phyloP scores from a whole-genome alignment of 1,284 basidiomycete species.

The Somion occarium region DNA sequence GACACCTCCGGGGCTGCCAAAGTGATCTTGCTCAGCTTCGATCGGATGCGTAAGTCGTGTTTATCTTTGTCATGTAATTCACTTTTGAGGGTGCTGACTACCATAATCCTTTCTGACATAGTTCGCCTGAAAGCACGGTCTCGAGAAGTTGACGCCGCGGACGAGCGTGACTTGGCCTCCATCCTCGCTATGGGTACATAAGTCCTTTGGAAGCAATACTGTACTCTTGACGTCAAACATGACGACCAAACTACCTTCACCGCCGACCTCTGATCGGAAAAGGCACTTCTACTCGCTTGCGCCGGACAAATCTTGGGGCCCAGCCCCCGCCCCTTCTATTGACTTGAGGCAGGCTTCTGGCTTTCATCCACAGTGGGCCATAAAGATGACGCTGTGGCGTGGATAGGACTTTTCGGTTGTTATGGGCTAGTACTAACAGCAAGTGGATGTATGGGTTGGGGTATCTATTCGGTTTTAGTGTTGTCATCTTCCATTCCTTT shows the following conservation, averaged over 20 bases:
- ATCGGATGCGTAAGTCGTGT: constrained; percentile 78
- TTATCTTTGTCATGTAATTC: constrained; percentile 4
- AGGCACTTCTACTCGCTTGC: neutral
- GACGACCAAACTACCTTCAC: neutral
- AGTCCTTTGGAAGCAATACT: neutral
- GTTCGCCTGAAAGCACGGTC: constrained; percentile 83
- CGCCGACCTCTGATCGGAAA: neutral
- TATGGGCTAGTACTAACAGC: no score
- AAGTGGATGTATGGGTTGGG: neutral
- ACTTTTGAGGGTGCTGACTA: constrained; percentile 2
- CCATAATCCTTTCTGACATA: constrained; percentile 23
- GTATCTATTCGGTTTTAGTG: neutral
- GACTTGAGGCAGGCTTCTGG: neutral
- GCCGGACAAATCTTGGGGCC: neutral
- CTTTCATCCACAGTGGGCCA: neutral
- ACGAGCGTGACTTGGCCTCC: constrained; percentile 67
- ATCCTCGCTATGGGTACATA: constrained; percentile 44
- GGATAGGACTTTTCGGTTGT: no score
- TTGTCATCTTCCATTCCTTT: neutral
- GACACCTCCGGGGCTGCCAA: constrained; percentile 56
- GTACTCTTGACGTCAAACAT: neutral
- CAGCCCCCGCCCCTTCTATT: neutral
- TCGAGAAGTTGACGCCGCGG: constrained; percentile 71
- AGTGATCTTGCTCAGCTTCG: constrained; percentile 86
- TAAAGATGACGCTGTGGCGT: neutral